Conservation (phyloP, 768 basidiomycete genomes). For the Collybia nuda region DNA sequence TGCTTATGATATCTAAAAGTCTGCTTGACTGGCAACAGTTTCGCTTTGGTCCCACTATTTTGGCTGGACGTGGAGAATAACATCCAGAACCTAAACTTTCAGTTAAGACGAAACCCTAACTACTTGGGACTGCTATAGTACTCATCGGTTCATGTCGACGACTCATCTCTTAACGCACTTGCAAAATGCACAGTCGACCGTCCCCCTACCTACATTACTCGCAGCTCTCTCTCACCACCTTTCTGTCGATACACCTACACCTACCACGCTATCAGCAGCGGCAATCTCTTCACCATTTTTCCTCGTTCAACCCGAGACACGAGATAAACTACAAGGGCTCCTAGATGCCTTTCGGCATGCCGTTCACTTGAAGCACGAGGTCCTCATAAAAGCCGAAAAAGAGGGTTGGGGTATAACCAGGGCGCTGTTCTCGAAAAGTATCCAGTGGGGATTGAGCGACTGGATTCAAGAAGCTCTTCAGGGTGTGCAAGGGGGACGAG, state of each 20-base stretch:
- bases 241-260: constrained; percentile 43
- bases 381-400: constrained; percentile 32
- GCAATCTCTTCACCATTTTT: constrained; percentile 58
- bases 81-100: no score
- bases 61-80: no score
- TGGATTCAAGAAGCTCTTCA: constrained; percentile 55
- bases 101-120: no score
- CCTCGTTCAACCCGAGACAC: constrained; percentile 38
- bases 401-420: constrained; percentile 28
- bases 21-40: no score
- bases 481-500: constrained; percentile 66
- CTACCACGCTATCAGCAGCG: constrained; percentile 58
- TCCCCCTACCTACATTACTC: constrained; percentile 50
- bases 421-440: constrained; percentile 34
- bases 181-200: constrained; percentile 39
- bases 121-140: background rate
- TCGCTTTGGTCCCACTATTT: no score
- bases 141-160: constrained; percentile 11
- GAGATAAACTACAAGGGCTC: constrained; percentile 48
- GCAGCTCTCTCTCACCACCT: constrained; percentile 62
- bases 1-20: no score
- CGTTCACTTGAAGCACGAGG: constrained; percentile 49
- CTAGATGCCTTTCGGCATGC: constrained; percentile 61
- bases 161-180: constrained; percentile 50
- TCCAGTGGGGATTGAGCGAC: constrained; percentile 38